Evolutionary conservation across 1,284 basidiomycete species (phyloP).

Genomic region (Xerocomus amazonicus): DNA sequence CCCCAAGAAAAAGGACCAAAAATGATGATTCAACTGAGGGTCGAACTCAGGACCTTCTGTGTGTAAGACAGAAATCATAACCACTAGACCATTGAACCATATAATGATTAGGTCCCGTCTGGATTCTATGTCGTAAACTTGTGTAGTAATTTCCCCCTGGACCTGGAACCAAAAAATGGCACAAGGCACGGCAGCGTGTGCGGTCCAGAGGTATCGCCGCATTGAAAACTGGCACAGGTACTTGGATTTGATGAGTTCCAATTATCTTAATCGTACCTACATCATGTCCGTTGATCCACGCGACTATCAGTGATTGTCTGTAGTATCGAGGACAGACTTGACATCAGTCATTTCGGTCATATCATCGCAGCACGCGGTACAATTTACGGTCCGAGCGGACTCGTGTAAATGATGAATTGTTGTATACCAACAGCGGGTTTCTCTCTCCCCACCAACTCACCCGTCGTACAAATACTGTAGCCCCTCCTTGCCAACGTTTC

Average conservation of each 20-base stretch:
- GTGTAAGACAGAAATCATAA: conserved; percentile 63
- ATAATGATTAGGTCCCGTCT: too few species aligned
- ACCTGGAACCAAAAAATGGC: not conserved
- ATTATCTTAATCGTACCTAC: not conserved
- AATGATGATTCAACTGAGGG: conserved; percentile 51
- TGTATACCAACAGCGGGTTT: conserved; percentile 1
- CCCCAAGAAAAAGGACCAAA: conserved; percentile 4
- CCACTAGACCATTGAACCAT: conserved; percentile 54
- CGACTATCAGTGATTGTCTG: not conserved
- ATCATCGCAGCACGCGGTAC: conserved; percentile 12
- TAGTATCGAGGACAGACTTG: not conserved
- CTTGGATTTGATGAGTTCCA: not conserved
- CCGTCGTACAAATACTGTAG: not conserved
- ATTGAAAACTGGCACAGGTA: too few species aligned
- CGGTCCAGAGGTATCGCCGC: too few species aligned
- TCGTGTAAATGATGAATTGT: conserved; percentile 7
- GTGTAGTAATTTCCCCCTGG: too few species aligned
- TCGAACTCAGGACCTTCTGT: conserved; percentile 66
- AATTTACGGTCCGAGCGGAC: not conserved
- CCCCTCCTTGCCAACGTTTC: not conserved
- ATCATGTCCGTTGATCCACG: not conserved
- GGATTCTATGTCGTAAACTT: too few species aligned
- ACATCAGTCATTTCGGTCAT: not conserved
- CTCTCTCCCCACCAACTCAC: not conserved
- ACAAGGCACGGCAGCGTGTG: not conserved